Evolutionary conservation across 129 eudicot genomes (phyloP), one percentile per base, ranked within the genome.

Genomic region (Flaveria linearis): DNA sequence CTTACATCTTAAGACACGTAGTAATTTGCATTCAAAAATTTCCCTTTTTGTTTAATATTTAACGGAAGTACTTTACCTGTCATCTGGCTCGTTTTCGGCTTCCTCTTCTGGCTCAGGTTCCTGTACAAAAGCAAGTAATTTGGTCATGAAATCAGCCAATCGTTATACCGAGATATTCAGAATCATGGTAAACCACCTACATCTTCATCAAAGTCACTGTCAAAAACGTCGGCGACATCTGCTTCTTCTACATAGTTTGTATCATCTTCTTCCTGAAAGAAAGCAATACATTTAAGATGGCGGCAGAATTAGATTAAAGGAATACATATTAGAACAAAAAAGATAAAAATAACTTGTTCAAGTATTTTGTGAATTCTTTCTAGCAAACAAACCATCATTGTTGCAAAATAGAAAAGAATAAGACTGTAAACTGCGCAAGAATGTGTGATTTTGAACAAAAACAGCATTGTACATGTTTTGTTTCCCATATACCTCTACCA

Each of bases 191-290:
- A 55, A 66, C 58, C 56, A 76, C 22, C 79, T 76, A 94, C 99
- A 76, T 91, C 96, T 74, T 87, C 93, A 82, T 95, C 92, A 70
- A 95, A 95, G 71, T 95, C 99, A 61, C 99, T 95, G 84, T 95
- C 99, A 58, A 89, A 95, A 74, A 89, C 94, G 83, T 95, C 99
- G 7, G 81, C 99, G 72, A 65, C 90, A 78, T 95, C 99, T 64
- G 65, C 76, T 76, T 91, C 99, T 72, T 82, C 97, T 80, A 87
- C 92, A 77, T 95, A 95, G 58, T 91, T 88, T 20, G 73, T 83
- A 68, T 95, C 99, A 71, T 89, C 76, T 81, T 85, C 99, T 80
- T 95, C 99, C 98, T 94, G 83, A 56, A 25, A 43, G 69, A 63
- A 82, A 64, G 61, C 28, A 75, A 39, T 47, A 18, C 43, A 73